These are phyloP conservation scores for Pyrenochaeta sp. DNA, from an alignment of 2,329 filamentous ascomycete species.

Conservation along the genomic window DNA sequence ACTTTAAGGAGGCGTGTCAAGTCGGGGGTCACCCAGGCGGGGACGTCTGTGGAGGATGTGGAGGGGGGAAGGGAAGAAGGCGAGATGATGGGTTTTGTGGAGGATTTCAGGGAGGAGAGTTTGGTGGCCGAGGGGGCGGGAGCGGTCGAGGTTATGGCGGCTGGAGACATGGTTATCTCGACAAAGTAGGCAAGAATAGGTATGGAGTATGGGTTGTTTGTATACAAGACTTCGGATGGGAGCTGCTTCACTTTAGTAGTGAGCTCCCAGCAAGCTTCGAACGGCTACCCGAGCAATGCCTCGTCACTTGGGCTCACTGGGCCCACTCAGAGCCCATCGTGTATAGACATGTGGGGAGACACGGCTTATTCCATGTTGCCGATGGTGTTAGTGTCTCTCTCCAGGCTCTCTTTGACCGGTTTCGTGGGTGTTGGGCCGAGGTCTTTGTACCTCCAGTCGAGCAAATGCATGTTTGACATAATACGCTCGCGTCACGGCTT, in stretches of 20 bases:
- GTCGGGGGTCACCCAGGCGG: slow-evolving; percentile 48
- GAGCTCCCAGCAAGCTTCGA: neutral
- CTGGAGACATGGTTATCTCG: slow-evolving; percentile 35
- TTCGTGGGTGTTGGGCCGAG: slow-evolving; percentile 7
- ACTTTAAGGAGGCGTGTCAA: slow-evolving; percentile 50
- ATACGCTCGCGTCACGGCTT: too few species aligned
- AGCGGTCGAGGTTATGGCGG: slow-evolving; percentile 29
- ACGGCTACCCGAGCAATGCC: slow-evolving; percentile 3
- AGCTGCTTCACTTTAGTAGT: slow-evolving; percentile 20
- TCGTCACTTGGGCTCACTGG: slow-evolving; percentile 9
- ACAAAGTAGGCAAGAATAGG: neutral
- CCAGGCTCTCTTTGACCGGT: slow-evolving; percentile 6
- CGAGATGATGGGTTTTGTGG: slow-evolving; percentile 25
- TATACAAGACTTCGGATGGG: too few species aligned
- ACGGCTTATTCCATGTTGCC: slow-evolving; percentile 24
- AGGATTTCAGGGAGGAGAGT: slow-evolving; percentile 17
- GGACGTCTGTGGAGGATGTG: slow-evolving; percentile 23
- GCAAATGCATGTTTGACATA: too few species aligned
- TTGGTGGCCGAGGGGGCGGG: slow-evolving; percentile 29
- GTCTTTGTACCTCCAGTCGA: slow-evolving; percentile 2
- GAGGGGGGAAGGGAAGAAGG: slow-evolving; percentile 19
- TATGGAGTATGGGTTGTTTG: neutral
- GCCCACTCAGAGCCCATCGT: slow-evolving; percentile 11
- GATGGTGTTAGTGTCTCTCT: slow-evolving; percentile 8
- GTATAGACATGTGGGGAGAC: slow-evolving; percentile 9